Conservation (phyloP, 805 yeast species). For the Naumovozyma dairenensis region DNA sequence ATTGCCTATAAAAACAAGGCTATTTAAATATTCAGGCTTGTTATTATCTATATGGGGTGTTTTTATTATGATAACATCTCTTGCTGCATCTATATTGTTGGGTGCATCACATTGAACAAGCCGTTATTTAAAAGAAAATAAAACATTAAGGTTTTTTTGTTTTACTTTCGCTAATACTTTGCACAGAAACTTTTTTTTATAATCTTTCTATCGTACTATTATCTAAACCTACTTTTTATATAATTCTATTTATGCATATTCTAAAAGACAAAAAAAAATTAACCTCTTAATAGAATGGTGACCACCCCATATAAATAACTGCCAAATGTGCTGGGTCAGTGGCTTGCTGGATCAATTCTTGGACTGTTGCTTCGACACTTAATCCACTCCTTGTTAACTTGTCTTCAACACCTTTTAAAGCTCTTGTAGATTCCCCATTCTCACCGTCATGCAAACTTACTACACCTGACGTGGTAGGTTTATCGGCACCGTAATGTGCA, state of each 20-base stretch:
- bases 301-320: conserved; percentile 75
- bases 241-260: neutral
- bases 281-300: conserved; percentile 48
- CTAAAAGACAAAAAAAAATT: neutral
- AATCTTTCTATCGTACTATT: too few species aligned
- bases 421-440: conserved; percentile 69
- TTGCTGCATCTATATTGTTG: conserved; percentile 30
- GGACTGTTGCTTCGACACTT: conserved; percentile 74
- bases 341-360: conserved; percentile 74
- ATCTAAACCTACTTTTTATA: neutral
- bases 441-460: conserved; percentile 21
- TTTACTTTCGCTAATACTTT: neutral
- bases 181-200: too few species aligned
- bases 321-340: conserved; percentile 58
- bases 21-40: conserved; percentile 32
- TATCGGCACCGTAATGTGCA: conserved; percentile 3
- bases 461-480: conserved; percentile 3
- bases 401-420: conserved; percentile 59
- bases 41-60: conserved; percentile 40
- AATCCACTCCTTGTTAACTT: conserved; percentile 60
- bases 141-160: neutral
- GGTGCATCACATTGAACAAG: conserved; percentile 20
- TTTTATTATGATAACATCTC: conserved; percentile 41
- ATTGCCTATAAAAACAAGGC: conserved; percentile 21
- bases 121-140: neutral